A percentile compares a stretch with the other conserved stretches of the same genome.
phyloP scores from a whole-genome alignment of 768 basidiomycete genomes.

The Kwoniella heveanensis region DNA sequence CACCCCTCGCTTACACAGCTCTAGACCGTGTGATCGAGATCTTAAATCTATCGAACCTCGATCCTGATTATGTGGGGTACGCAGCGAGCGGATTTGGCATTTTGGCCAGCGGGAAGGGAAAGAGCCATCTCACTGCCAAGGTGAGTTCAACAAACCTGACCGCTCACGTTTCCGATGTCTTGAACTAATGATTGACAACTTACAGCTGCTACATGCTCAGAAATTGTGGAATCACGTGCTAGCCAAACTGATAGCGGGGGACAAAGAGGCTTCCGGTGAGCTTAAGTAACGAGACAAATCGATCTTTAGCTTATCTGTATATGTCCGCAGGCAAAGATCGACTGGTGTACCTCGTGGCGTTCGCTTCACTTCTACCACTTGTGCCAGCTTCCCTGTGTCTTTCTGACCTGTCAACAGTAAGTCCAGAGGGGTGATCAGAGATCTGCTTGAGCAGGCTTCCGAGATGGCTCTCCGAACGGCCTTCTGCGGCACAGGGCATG shows the following conservation, averaged over 20 bases:
- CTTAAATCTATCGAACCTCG: conserved; percentile 60
- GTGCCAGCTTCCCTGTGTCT: conserved; percentile 75
- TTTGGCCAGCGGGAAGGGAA: conserved; percentile 62
- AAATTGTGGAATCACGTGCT: conserved; percentile 69
- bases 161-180: no score
- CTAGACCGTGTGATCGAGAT: conserved; percentile 69
- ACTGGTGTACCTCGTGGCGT: conserved; percentile 78
- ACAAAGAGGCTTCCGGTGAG: conserved; percentile 64
- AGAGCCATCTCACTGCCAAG: conserved; percentile 77
- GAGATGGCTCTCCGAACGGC: no score
- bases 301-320: neutral
- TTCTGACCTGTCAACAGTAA: conserved; percentile 65
- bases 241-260: conserved; percentile 72
- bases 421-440: no score
- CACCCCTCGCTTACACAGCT: conserved; percentile 64
- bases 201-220: conserved; percentile 54
- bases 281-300: no score
- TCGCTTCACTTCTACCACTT: conserved; percentile 76
- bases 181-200: neutral
- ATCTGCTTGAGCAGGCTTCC: no score
- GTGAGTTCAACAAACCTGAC: no score
- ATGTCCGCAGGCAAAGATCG: conserved; percentile 24
- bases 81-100: conserved; percentile 76
- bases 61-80: conserved; percentile 66
- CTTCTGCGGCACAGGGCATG: neutral